Percentiles rank a stretch among this genome's conserved stretches.
phyloP scores from a whole-genome alignment of 441 rosid species.

The Syzygium syzygioides region DNA sequence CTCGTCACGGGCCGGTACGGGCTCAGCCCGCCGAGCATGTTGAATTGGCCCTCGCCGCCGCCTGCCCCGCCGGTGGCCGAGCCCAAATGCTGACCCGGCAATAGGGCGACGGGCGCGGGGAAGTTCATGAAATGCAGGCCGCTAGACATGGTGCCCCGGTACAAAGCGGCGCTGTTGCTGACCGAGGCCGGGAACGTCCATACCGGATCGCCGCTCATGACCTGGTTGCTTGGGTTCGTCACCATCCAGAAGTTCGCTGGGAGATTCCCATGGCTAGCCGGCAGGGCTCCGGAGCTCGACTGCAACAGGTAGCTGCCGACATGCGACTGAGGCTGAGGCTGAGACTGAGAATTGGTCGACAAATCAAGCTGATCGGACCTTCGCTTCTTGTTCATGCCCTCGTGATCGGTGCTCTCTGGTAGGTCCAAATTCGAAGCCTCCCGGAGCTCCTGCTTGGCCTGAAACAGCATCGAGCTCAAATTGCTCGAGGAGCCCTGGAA shows the following conservation, averaged over 20 bases:
- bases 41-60: conserved; percentile 40
- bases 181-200: conserved; percentile 55
- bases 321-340: conserved; percentile 30
- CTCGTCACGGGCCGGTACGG: conserved; percentile 44
- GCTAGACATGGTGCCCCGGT: conserved; percentile 45
- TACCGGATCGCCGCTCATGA: conserved; percentile 54
- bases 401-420: conserved; percentile 31
- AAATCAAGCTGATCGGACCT: conserved; percentile 41
- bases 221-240: conserved; percentile 42
- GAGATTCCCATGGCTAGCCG: conserved; percentile 38
- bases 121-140: conserved; percentile 80
- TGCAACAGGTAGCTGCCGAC: conserved; percentile 51
- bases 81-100: conserved; percentile 57
- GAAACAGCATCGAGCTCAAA: conserved; percentile 31
- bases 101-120: conserved; percentile 54
- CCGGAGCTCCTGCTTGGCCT: conserved; percentile 64
- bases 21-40: conserved; percentile 56
- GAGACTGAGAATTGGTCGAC: conserved; percentile 11
- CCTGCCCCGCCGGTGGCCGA: conserved; percentile 15
- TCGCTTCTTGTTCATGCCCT: conserved; percentile 32
- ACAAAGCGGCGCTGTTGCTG: conserved; percentile 35
- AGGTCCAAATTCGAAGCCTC: conserved; percentile 39
- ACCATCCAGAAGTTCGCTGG: conserved; percentile 73
- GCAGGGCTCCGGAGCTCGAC: conserved; percentile 37
- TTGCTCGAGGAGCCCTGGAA: conserved; percentile 45